Evolutionary conservation across 495 filamentous ascomycete genomes (phyloP).

Genomic region (Xylaria scruposa): DNA sequence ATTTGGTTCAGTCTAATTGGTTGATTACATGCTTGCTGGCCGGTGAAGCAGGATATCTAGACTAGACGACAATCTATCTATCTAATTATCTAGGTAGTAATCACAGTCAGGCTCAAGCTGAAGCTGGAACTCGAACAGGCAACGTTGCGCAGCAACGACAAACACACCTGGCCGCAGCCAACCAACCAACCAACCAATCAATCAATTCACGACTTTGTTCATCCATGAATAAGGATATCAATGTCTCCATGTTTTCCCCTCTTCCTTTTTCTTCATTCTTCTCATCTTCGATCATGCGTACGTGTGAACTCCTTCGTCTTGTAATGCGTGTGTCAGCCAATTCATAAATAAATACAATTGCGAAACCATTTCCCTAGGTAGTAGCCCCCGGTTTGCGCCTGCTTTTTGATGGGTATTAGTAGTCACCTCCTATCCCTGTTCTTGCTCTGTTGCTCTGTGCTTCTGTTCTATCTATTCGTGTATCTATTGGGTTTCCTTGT

Average conservation of each 20-base stretch:
- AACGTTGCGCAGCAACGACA: background rate
- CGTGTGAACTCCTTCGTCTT: conserved; percentile 12
- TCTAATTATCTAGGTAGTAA: background rate
- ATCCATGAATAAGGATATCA: background rate
- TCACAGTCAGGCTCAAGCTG: background rate
- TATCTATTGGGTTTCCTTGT: conserved; percentile 35
- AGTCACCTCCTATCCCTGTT: background rate
- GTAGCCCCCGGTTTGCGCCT: background rate
- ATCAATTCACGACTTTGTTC: background rate
- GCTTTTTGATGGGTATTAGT: conserved; percentile 7
- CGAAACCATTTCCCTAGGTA: background rate
- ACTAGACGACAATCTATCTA: background rate
- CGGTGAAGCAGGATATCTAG: background rate
- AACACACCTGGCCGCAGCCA: background rate
- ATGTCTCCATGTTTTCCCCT: background rate
- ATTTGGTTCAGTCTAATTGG: background rate
- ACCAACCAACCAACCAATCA: background rate
- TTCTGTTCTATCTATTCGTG: conserved; percentile 1
- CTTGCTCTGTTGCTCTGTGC: background rate
- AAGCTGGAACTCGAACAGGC: background rate
- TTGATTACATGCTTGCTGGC: background rate
- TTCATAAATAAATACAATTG: background rate
- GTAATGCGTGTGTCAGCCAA: background rate
- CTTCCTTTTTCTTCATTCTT: background rate
- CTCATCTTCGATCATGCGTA: background rate